phyloP scores from a whole-genome alignment of 768 basidiomycete species.

The Kwoniella pini region DNA sequence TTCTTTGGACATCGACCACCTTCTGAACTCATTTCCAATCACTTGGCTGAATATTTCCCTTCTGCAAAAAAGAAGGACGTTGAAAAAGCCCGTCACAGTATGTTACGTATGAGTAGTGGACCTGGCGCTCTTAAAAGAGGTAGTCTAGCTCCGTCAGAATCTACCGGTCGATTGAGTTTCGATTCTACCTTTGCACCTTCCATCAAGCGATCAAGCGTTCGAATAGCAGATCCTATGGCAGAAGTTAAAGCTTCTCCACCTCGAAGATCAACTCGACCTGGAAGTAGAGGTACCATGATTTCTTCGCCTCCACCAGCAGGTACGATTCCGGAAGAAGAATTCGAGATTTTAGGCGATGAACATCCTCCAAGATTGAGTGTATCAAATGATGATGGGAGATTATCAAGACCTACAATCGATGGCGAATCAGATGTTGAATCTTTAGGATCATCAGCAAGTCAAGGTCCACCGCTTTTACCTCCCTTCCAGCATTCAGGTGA shows the following conservation, averaged over 20 bases:
- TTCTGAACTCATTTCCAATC: slow-evolving; percentile 92
- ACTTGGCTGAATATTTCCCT: slow-evolving; percentile 94
- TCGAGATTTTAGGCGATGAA: slow-evolving; percentile 24
- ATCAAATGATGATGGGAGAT: slow-evolving; percentile 43
- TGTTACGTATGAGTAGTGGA: slow-evolving; percentile 64
- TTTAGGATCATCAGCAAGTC: slow-evolving; percentile 23
- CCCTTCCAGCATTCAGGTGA: slow-evolving; percentile 59
- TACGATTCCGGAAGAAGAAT: slow-evolving; percentile 47
- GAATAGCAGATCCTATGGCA: slow-evolving; percentile 4
- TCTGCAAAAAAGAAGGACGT: slow-evolving; percentile 86
- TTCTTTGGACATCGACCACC: slow-evolving; percentile 99
- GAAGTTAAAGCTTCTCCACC: slow-evolving; percentile 31
- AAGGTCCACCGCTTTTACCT: slow-evolving; percentile 48
- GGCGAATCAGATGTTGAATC: slow-evolving; percentile 34
- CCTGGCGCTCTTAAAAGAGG: slow-evolving; percentile 16
- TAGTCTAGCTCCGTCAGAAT: slow-evolving; percentile 33
- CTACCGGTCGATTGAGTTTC: slow-evolving; percentile 12
- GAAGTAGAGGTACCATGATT: slow-evolving; percentile 23
- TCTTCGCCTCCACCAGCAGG: slow-evolving; percentile 36
- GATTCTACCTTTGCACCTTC: slow-evolving; percentile 13
- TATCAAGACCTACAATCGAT: slow-evolving; percentile 33
- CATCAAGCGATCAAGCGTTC: slow-evolving; percentile 10
- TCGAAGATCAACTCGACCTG: slow-evolving; percentile 23
- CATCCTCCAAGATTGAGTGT: slow-evolving; percentile 45
- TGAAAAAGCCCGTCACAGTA: slow-evolving; percentile 83